These are phyloP conservation scores for Dactylis glomerata DNA, from an alignment of 176 grass and related monocot genomes.

Conservation along the genomic window DNA sequence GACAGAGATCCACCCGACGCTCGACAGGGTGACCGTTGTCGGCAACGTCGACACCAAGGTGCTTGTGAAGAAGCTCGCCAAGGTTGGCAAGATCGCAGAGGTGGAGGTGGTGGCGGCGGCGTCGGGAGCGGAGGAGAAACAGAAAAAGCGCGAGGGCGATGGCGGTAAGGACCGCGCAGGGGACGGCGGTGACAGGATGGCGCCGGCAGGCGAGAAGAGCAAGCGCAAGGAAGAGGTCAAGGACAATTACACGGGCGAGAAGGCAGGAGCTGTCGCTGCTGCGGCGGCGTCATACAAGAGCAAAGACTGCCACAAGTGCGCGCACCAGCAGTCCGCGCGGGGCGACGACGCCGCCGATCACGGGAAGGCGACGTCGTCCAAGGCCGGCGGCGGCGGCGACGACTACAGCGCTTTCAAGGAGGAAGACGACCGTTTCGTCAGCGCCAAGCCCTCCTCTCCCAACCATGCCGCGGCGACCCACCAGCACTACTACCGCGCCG, in stretches of 20 bases:
- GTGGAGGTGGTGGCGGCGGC: conserved; percentile 29
- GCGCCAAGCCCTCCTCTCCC: not conserved
- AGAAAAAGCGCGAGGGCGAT: conserved; percentile 24
- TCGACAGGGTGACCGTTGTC: conserved; percentile 69
- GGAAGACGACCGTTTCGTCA: not conserved
- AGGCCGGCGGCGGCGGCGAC: not conserved
- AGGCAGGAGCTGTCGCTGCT: not conserved
- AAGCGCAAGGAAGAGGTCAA: conserved; percentile 26
- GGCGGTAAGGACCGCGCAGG: not conserved
- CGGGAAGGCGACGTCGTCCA: conserved; percentile 18
- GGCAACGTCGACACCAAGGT: conserved; percentile 64
- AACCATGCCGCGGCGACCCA: conserved; percentile 12
- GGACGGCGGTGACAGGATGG: not conserved
- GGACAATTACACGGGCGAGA: not conserved
- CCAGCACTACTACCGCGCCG: conserved; percentile 43
- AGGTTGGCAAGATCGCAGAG: conserved; percentile 74
- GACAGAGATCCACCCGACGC: conserved; percentile 77
- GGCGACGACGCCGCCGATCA: not conserved
- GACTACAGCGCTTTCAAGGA: not conserved
- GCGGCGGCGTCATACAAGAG: not conserved
- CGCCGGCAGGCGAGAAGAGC: conserved; percentile 10
- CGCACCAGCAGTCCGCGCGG: not conserved
- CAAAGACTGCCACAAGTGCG: conserved; percentile 37
- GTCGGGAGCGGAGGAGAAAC: not conserved
- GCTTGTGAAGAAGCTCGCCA: conserved; percentile 69